Base-by-base conservation (phyloP, 2,329 filamentous ascomycete species). In the Hirsutella minnesotensis region DNA sequence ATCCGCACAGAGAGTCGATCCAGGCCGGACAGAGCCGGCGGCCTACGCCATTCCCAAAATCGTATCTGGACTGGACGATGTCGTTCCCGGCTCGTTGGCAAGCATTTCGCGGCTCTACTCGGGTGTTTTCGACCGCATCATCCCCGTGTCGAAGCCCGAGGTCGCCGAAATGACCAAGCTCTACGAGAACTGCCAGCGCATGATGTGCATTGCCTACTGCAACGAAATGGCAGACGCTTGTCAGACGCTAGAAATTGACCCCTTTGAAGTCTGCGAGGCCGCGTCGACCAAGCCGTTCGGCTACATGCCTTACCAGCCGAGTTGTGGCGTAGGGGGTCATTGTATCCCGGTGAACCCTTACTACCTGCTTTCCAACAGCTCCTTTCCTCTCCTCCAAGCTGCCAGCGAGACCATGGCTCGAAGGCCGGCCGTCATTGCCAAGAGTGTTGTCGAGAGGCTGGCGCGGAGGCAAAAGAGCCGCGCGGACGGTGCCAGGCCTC, bases 161-260 rank as follows among this genome's bases (percentile, higher is more conserved):
- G 70, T 74, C 1, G 73, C 72, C 2, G 72, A 76, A 53, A 75
- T 76, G 70, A 71, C 66, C 47, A 77, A 77, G 55, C 57, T 76
- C 9, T 76, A 74, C 50, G 72, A 76, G 46, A 77, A 76, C 51
- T 77, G 72, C 51, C 70, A 75, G 51, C 63, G 72, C 3, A 75
- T 73, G 67, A 58, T 76, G 12, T 64, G 63, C 49, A 72, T 74
- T 27, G 70, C 72, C 0, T 76, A 70, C 43, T 69, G 65, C 42
- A 75, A 75, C 48, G 72, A 75, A 47, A 74, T 75, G 68, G 69
- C 71, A 1, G 69, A 75, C 47, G 72, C 72, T 5, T 74, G 70
- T 42, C 42, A 55, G 8, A 46, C 55, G 0, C 62, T 67, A 36
- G 60, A 52, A 20, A 72, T 76, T 38, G 64, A 75, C 45, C 64